These are phyloP conservation scores for Cladosporium velox DNA, from an alignment of 2,329 filamentous ascomycete species.

Conservation along the genomic window DNA sequence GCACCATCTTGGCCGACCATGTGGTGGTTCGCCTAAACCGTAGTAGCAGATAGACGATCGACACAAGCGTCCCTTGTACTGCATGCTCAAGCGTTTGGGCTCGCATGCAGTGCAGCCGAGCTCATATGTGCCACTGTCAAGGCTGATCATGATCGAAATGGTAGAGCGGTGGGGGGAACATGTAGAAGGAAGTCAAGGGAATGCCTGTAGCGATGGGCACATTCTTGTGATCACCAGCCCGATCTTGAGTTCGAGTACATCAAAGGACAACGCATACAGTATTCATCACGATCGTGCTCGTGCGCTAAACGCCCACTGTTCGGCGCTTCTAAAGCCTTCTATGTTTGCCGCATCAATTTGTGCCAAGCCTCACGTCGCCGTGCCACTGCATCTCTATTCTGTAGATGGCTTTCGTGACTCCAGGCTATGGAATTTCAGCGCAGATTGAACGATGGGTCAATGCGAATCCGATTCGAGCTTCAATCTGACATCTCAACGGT, in stretches of 20 bases:
- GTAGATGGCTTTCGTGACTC: not conserved
- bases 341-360: not conserved
- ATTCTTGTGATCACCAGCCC: not conserved
- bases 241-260: not conserved
- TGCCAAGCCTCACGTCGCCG: not conserved
- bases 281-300: not conserved
- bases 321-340: conserved; percentile 11
- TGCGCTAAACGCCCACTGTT: not conserved
- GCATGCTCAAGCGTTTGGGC: conserved; percentile 7
- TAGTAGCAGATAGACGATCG: conserved; percentile 12
- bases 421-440: not conserved
- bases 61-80: conserved; percentile 11
- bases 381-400: not conserved
- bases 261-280: not conserved
- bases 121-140: not conserved
- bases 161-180: not conserved
- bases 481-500: not conserved
- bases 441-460: not conserved
- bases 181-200: not conserved
- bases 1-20: conserved; percentile 10
- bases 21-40: conserved; percentile 15
- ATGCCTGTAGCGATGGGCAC: not conserved
- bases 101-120: not conserved
- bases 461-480: not conserved
- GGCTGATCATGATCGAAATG: not conserved